Percentiles rank a stretch among this genome's conserved stretches.
Conservation (phyloP, 1,284 basidiomycete genomes). For the Ceratobasidium sp. region DNA sequence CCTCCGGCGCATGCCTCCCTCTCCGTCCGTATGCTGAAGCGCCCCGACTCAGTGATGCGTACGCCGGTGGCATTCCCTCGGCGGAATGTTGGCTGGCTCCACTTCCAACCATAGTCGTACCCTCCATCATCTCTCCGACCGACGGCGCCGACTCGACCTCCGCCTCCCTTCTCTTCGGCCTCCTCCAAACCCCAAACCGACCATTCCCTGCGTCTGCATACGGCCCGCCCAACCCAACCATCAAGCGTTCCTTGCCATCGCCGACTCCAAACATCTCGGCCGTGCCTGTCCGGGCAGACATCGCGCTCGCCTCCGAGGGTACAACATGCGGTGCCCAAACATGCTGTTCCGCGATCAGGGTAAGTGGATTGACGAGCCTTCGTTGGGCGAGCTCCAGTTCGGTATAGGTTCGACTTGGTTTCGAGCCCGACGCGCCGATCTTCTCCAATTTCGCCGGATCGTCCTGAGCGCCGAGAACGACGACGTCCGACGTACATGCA, state of each 20-base stretch:
- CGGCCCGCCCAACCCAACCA: slow-evolving; percentile 31
- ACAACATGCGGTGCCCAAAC: slow-evolving; percentile 25
- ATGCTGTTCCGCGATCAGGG: slow-evolving; percentile 33
- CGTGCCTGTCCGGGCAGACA: slow-evolving; percentile 14
- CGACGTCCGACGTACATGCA: slow-evolving; percentile 22
- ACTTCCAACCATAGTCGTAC: slow-evolving; percentile 26
- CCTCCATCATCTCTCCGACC: slow-evolving; percentile 7
- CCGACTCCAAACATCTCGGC: slow-evolving; percentile 37
- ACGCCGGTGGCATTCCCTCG: slow-evolving; percentile 13
- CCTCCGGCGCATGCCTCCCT: slow-evolving; percentile 1
- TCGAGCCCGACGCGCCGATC: not conserved
- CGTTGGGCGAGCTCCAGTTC: slow-evolving; percentile 28
- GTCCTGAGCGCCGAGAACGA: not conserved
- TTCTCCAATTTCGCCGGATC: slow-evolving; percentile 1
- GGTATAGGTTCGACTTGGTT: not conserved
- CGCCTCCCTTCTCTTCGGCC: slow-evolving; percentile 9
- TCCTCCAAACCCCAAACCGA: slow-evolving; percentile 32
- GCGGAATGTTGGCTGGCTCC: not conserved
- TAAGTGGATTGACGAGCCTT: slow-evolving; percentile 8
- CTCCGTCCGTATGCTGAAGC: not conserved
- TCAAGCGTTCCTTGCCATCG: slow-evolving; percentile 15
- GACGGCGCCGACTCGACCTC: slow-evolving; percentile 7
- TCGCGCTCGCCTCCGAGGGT: slow-evolving; percentile 27
- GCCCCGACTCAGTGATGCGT: not conserved
- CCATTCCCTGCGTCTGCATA: slow-evolving; percentile 26